These are phyloP conservation scores for Articulospora tetracladia DNA, from an alignment of 495 filamentous ascomycete species.

Conservation along the genomic window DNA sequence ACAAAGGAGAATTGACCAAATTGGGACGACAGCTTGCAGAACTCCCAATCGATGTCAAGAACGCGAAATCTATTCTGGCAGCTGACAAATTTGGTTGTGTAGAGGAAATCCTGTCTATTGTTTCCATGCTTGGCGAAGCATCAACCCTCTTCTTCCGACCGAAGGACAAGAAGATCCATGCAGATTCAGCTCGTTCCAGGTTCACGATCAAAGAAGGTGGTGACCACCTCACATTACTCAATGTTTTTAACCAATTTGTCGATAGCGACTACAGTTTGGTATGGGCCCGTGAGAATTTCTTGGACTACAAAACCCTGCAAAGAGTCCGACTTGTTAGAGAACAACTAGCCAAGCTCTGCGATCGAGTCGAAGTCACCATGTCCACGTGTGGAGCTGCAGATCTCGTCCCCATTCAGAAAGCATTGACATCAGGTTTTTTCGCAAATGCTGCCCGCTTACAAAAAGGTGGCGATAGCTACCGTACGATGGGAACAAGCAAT, in stretches of 20 bases:
- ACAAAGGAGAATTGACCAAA: slow-evolving; percentile 86
- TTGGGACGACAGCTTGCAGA: slow-evolving; percentile 94
- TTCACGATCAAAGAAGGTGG: slow-evolving; percentile 93
- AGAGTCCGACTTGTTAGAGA: slow-evolving; percentile 91
- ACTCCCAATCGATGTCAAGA: slow-evolving; percentile 92
- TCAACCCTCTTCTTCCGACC: slow-evolving; percentile 91
- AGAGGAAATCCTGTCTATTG: slow-evolving; percentile 90
- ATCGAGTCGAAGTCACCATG: slow-evolving; percentile 79
- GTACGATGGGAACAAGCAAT: slow-evolving; percentile 84
- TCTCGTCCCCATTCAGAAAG: slow-evolving; percentile 74
- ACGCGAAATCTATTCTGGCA: slow-evolving; percentile 87
- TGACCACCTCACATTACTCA: slow-evolving; percentile 87
- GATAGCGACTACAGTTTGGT: slow-evolving; percentile 86
- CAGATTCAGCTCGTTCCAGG: slow-evolving; percentile 84
- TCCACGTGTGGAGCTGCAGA: slow-evolving; percentile 68
- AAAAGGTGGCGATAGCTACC: slow-evolving; percentile 81
- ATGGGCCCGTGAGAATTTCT: slow-evolving; percentile 91
- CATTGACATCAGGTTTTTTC: slow-evolving; percentile 91
- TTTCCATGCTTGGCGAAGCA: slow-evolving; percentile 89
- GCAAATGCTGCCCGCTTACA: slow-evolving; percentile 87
- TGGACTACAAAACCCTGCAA: slow-evolving; percentile 82
- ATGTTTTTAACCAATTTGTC: slow-evolving; percentile 96
- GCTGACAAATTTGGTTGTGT: slow-evolving; percentile 86
- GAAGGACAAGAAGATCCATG: slow-evolving; percentile 96
- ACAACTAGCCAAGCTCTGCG: slow-evolving; percentile 91